Percentiles rank a stretch among this genome's conserved stretches.
phyloP scores from a whole-genome alignment of 306 rosid species.

The Cucurbita maxima region DNA sequence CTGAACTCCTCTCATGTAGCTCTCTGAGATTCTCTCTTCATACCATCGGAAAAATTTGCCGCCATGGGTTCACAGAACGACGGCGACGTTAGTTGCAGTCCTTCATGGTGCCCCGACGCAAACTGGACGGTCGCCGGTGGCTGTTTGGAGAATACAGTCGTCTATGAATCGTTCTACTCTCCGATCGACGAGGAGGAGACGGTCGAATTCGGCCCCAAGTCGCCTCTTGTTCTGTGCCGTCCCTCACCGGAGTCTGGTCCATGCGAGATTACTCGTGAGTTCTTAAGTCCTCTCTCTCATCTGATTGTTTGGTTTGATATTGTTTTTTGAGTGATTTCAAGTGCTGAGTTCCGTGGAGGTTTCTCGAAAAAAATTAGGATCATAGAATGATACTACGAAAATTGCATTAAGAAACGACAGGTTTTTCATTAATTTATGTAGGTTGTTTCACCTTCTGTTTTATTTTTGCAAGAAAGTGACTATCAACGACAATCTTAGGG shows the following conservation, averaged over 20 bases:
- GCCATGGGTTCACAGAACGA: conserved; percentile 19
- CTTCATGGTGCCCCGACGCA: conserved; percentile 19
- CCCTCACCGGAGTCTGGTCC: conserved; percentile 48
- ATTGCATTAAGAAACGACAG: too few relatives aligned
- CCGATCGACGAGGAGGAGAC: conserved; percentile 13
- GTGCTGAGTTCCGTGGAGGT: not conserved
- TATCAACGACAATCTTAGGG: not conserved
- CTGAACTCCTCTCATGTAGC: not conserved
- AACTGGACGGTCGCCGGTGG: conserved; percentile 49
- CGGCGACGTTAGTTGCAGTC: not conserved
- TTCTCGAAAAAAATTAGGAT: not conserved
- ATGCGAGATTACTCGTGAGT: conserved; percentile 67
- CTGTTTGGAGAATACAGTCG: conserved; percentile 25
- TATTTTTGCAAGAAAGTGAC: not conserved
- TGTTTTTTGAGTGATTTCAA: not conserved
- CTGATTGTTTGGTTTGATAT: not conserved
- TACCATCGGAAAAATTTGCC: not conserved
- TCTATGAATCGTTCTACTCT: conserved; percentile 42
- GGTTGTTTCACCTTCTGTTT: not conserved
- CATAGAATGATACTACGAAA: not conserved
- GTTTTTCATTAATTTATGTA: not conserved
- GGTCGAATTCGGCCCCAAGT: conserved; percentile 7
- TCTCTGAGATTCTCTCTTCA: not conserved
- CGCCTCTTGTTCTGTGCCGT: conserved; percentile 43
- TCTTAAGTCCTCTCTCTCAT: not conserved